phyloP scores from a whole-genome alignment of 106 monocot species.

The Allium cepa region DNA sequence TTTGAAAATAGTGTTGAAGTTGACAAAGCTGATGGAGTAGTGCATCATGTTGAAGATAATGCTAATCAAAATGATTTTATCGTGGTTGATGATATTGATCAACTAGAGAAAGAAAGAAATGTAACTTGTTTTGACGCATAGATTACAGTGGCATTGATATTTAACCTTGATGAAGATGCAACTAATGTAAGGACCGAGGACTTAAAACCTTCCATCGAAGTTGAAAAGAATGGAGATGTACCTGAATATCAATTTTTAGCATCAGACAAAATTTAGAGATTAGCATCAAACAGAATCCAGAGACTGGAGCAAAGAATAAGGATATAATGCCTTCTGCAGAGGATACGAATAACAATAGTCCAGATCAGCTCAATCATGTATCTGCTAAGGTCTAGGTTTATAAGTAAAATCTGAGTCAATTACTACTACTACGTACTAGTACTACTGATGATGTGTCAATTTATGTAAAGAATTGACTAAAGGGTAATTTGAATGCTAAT shows the following conservation, averaged over 20 bases:
- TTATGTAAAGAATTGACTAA: constrained; percentile 80
- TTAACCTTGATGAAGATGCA: constrained; percentile 6
- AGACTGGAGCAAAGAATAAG: constrained; percentile 11
- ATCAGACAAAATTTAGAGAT: background rate
- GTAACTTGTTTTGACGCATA: background rate
- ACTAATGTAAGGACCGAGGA: constrained; percentile 5
- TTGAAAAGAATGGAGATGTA: constrained; percentile 6
- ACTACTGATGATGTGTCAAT: constrained; percentile 49
- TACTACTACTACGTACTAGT: constrained; percentile 8
- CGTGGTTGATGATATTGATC: background rate
- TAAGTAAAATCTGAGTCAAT: constrained; percentile 81
- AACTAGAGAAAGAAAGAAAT: background rate
- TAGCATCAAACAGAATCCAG: constrained; percentile 1
- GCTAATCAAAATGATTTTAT: constrained; percentile 9
- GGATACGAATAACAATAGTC: constrained; percentile 22
- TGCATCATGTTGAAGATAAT: background rate
- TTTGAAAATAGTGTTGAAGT: too few species aligned
- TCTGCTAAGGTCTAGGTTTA: constrained; percentile 67
- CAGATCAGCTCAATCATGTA: constrained; percentile 66
- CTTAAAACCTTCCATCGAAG: constrained; percentile 8
- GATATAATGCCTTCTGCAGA: constrained; percentile 22
- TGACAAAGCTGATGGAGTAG: background rate
- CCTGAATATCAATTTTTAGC: constrained; percentile 1
- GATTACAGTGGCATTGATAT: background rate
- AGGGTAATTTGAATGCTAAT: constrained; percentile 92